Percentiles rank a stretch among this genome's conserved stretches.
These are phyloP conservation scores for Apophysomyces trapeziformis DNA, from an alignment of 371 early-diverging fungal species.

Conservation along the genomic window DNA sequence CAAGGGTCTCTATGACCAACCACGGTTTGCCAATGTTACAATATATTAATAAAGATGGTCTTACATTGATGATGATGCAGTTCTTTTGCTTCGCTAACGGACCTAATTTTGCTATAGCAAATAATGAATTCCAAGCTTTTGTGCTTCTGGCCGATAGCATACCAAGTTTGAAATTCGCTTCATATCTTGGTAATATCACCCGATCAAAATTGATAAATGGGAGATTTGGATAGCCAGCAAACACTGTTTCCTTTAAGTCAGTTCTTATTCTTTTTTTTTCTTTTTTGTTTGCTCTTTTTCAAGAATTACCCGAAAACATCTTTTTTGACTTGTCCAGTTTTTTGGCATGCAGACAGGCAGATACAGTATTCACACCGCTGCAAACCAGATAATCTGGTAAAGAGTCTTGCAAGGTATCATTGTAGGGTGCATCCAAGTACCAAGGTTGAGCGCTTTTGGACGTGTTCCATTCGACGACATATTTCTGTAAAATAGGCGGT, in stretches of 20 bases:
- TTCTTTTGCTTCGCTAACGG: constrained; percentile 52
- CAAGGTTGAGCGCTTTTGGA: constrained; percentile 29
- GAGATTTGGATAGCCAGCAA: constrained; percentile 45
- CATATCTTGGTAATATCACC: constrained; percentile 47
- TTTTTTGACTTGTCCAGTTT: constrained; percentile 17
- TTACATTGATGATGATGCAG: constrained; percentile 40
- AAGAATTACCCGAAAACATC: constrained; percentile 32
- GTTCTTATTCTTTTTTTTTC: not conserved
- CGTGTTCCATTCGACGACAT: constrained; percentile 22
- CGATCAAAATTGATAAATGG: constrained; percentile 54
- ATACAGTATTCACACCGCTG: constrained; percentile 39
- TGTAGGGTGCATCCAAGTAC: constrained; percentile 30
- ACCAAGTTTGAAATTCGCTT: constrained; percentile 50
- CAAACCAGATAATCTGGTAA: constrained; percentile 41
- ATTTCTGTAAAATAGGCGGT: constrained; percentile 23
- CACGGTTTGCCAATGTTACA: not conserved
- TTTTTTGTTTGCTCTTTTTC: not conserved
- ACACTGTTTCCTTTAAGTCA: constrained; percentile 27
- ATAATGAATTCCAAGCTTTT: not conserved
- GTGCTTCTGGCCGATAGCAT: not conserved
- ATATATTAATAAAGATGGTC: not conserved
- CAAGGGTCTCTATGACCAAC: constrained; percentile 24
- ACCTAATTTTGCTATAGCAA: constrained; percentile 38
- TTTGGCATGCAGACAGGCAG: constrained; percentile 34
- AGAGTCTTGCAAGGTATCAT: not conserved